These are phyloP conservation scores for Helicocarpus griseus DNA, from an alignment of 2,329 filamentous ascomycete genomes.

Conservation along the genomic window DNA sequence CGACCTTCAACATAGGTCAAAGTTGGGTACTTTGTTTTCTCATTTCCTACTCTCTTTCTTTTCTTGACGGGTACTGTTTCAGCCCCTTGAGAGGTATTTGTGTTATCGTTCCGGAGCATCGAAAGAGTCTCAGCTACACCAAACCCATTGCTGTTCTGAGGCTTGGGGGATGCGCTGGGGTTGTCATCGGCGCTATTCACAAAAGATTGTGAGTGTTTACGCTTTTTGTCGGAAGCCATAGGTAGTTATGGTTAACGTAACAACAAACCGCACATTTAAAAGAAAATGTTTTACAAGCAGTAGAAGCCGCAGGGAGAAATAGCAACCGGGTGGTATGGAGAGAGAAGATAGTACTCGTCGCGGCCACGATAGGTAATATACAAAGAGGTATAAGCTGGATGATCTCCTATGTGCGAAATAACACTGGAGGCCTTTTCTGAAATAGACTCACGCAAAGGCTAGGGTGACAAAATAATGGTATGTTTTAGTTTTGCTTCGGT, in stretches of 20 bases:
- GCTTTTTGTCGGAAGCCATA: conserved; percentile 22
- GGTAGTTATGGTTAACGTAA: neutral
- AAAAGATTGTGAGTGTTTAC: conserved; percentile 21
- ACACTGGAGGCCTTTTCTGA: too few species aligned
- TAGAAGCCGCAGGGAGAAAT: too few species aligned
- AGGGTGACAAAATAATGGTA: too few species aligned
- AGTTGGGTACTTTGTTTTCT: conserved; percentile 42
- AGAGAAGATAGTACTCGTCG: too few species aligned
- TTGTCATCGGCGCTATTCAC: conserved; percentile 17
- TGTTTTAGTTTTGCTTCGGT: too few species aligned
- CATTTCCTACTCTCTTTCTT: conserved; percentile 28
- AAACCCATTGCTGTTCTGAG: conserved; percentile 8
- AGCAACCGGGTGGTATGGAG: too few species aligned
- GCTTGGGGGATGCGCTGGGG: conserved; percentile 11
- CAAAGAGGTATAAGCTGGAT: too few species aligned
- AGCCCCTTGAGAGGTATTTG: neutral
- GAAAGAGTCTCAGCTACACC: conserved; percentile 2
- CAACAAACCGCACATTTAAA: neutral
- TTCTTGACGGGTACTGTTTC: conserved; percentile 18
- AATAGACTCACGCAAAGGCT: too few species aligned
- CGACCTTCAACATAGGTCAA: conserved; percentile 46
- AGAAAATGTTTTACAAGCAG: neutral
- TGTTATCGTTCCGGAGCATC: neutral
- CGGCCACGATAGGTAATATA: too few species aligned
- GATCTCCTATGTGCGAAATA: too few species aligned